phyloP scores from a whole-genome alignment of 768 basidiomycete genomes.

The Calocybe cyanea region DNA sequence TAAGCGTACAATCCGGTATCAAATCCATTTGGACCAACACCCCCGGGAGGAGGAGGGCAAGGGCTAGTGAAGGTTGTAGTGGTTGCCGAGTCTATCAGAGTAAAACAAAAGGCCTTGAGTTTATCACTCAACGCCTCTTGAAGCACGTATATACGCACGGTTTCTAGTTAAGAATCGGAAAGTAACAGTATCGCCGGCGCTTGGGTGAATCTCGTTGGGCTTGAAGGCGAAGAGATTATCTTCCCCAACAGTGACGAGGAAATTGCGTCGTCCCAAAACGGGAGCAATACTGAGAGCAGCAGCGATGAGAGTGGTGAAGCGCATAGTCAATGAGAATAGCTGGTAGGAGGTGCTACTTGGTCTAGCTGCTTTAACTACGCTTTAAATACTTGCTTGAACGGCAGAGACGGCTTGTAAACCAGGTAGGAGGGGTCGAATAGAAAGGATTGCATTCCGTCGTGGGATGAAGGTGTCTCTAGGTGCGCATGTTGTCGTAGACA shows the following conservation, averaged over 20 bases:
- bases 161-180: constrained; percentile 6
- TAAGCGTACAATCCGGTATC: constrained; percentile 4
- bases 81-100: constrained; percentile 1
- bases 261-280: background rate
- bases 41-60: constrained; percentile 5
- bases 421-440: background rate
- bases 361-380: background rate
- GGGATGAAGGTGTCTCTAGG: background rate
- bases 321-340: background rate
- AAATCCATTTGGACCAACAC: background rate
- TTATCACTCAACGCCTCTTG: background rate
- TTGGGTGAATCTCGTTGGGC: constrained; percentile 2
- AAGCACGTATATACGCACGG: background rate
- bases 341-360: background rate
- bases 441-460: background rate
- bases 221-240: constrained; percentile 3
- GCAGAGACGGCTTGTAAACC: background rate
- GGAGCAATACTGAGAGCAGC: constrained; percentile 1
- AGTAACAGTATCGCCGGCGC: background rate
- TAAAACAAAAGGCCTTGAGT: background rate
- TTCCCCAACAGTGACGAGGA: background rate
- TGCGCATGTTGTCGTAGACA: background rate
- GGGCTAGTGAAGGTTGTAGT: background rate
- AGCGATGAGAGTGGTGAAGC: background rate
- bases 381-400: background rate